These are phyloP conservation scores for Lentinula lateritia DNA, from an alignment of 768 basidiomycete genomes.

Conservation along the genomic window DNA sequence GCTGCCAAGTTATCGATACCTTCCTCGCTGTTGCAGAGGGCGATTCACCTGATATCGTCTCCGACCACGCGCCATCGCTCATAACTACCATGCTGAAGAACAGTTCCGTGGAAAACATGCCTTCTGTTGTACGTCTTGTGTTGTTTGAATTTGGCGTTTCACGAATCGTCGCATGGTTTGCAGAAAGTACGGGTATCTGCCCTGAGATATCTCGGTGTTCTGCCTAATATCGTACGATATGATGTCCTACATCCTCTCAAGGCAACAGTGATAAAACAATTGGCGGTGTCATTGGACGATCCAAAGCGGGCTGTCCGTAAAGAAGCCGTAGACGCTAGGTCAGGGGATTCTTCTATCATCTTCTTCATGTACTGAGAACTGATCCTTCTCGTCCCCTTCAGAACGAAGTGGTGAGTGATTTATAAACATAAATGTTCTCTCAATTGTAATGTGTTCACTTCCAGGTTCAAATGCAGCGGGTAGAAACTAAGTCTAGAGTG, in stretches of 20 bases:
- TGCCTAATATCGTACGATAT: constrained; percentile 78
- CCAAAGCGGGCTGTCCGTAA: constrained; percentile 79
- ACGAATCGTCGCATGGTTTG: neutral
- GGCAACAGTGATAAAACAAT: constrained; percentile 60
- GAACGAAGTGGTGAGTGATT: constrained; percentile 39
- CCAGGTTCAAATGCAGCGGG: constrained; percentile 58
- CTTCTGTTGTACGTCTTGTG: constrained; percentile 44
- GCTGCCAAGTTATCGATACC: constrained; percentile 76
- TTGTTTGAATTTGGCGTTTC: neutral
- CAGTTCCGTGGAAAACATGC: constrained; percentile 41
- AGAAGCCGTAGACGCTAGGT: constrained; percentile 82
- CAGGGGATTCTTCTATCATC: neutral
- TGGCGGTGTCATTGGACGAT: constrained; percentile 81
- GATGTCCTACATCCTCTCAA: constrained; percentile 82
- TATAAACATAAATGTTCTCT: neutral
- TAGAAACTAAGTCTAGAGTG: constrained; percentile 15
- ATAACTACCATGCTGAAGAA: constrained; percentile 69
- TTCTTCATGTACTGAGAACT: neutral
- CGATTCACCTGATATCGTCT: constrained; percentile 45
- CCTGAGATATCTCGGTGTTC: constrained; percentile 61
- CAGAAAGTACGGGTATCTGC: constrained; percentile 77
- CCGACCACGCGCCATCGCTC: constrained; percentile 68
- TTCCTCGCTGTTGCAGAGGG: constrained; percentile 67
- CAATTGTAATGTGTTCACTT: constrained; percentile 2
- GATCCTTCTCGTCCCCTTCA: constrained; percentile 10